Evolutionary conservation across 2,329 filamentous ascomycete species (phyloP).

Genomic region (Rachicladosporium sp.): DNA sequence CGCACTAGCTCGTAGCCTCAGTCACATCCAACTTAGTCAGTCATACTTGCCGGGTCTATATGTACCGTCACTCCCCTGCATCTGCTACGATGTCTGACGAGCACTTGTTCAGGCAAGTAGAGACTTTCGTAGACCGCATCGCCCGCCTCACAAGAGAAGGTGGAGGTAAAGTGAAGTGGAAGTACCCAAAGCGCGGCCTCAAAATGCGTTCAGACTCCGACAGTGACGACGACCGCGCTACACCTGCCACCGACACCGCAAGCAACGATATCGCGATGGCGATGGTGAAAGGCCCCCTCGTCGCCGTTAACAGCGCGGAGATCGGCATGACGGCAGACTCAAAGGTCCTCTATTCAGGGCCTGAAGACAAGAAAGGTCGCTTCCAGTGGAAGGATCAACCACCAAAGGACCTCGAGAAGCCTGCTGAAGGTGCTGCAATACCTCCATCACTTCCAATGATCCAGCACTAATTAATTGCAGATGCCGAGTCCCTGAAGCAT

Average conservation of each 20-base stretch:
- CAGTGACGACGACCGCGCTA: neutral
- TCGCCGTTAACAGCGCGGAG: conserved; percentile 1
- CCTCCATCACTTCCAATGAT: too few relatives aligned
- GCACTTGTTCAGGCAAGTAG: too few relatives aligned
- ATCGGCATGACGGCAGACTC: conserved; percentile 1
- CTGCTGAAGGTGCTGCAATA: conserved; percentile 36
- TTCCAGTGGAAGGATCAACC: conserved; percentile 45
- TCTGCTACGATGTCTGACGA: too few relatives aligned
- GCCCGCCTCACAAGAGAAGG: too few relatives aligned
- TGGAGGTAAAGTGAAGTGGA: too few relatives aligned
- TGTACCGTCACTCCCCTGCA: too few relatives aligned
- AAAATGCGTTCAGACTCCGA: neutral
- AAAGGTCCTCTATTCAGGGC: conserved; percentile 23
- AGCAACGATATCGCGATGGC: neutral
- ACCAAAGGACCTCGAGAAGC: conserved; percentile 42
- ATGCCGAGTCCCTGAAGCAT: conserved; percentile 48
- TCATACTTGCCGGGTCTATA: too few relatives aligned
- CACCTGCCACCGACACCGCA: neutral
- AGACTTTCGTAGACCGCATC: too few relatives aligned
- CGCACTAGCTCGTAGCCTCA: too few relatives aligned
- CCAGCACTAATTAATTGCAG: too few relatives aligned
- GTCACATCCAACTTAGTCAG: too few relatives aligned
- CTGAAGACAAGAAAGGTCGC: conserved; percentile 38
- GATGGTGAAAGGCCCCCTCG: neutral
- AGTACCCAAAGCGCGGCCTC: neutral